Percentiles rank a stretch among this genome's conserved stretches.
These are phyloP conservation scores for Septoria petroselini DNA, from an alignment of 2,329 filamentous ascomycete species.

Conservation along the genomic window DNA sequence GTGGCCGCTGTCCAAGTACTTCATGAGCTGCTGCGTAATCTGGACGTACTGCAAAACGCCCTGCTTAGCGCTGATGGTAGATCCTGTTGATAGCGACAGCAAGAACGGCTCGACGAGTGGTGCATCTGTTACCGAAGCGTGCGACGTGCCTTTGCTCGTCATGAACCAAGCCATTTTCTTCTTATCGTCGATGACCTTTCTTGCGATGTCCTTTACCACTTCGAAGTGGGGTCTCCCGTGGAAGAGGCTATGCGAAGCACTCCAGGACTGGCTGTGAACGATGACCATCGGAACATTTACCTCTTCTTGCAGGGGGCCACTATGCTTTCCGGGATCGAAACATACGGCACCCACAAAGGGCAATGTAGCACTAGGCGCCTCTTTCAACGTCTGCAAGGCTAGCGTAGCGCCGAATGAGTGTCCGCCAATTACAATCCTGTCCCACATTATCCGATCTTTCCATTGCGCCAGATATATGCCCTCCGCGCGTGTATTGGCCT, in stretches of 20 bases:
- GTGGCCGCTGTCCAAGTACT: conserved; percentile 45
- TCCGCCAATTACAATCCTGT: conserved; percentile 57
- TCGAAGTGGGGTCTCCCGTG: conserved; percentile 64
- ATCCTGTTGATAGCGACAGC: conserved; percentile 60
- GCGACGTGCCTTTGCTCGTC: conserved; percentile 45
- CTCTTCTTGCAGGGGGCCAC: conserved; percentile 59
- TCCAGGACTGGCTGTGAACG: conserved; percentile 65
- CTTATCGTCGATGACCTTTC: conserved; percentile 44
- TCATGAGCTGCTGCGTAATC: conserved; percentile 57
- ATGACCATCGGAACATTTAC: conserved; percentile 59
- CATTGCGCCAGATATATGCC: conserved; percentile 51
- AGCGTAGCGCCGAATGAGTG: conserved; percentile 66
- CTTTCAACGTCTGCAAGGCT: conserved; percentile 59
- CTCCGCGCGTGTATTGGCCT: conserved; percentile 50
- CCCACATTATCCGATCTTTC: conserved; percentile 53
- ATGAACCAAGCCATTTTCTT: conserved; percentile 46
- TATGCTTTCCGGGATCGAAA: conserved; percentile 64
- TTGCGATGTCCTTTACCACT: conserved; percentile 57
- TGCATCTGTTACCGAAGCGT: conserved; percentile 65
- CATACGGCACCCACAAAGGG: conserved; percentile 58
- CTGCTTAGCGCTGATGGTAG: conserved; percentile 55
- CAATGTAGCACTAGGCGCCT: conserved; percentile 43
- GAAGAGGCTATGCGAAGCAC: conserved; percentile 55
- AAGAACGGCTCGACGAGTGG: conserved; percentile 62
- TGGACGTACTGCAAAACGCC: conserved; percentile 61